These are phyloP conservation scores for Penicillium nordicum DNA, from an alignment of 2,329 filamentous ascomycete genomes.

Conservation along the genomic window DNA sequence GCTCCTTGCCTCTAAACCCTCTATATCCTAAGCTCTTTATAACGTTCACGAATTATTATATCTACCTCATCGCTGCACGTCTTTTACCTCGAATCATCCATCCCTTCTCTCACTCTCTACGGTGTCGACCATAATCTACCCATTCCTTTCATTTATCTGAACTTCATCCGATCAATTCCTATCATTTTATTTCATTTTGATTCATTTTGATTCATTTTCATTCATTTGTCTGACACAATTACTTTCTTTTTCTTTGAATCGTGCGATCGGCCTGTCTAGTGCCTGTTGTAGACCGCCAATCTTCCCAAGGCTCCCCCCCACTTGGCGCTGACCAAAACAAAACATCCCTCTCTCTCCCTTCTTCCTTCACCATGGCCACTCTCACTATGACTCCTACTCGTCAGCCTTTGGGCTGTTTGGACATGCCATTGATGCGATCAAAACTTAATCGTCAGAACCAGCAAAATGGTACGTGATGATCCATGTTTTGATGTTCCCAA, in stretches of 20 bases:
- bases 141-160: slow-evolving; percentile 6
- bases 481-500: not conserved
- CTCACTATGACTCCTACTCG: slow-evolving; percentile 37
- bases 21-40: not conserved
- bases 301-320: slow-evolving; percentile 21
- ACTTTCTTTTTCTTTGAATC: not conserved
- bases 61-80: slow-evolving; percentile 5
- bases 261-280: slow-evolving; percentile 4
- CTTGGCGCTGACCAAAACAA: slow-evolving; percentile 29
- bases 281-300: slow-evolving; percentile 21
- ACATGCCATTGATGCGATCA: slow-evolving; percentile 32
- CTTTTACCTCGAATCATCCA: not conserved
- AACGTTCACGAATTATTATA: slow-evolving; percentile 6
- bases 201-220: not conserved
- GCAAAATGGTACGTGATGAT: slow-evolving; percentile 28
- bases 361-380: slow-evolving; percentile 28
- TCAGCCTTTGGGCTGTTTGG: slow-evolving; percentile 36
- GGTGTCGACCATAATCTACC: not conserved
- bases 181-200: slow-evolving; percentile 1
- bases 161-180: not conserved
- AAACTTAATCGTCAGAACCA: slow-evolving; percentile 35
- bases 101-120: not conserved
- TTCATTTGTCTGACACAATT: not conserved
- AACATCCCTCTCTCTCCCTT: slow-evolving; percentile 4
- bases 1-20: slow-evolving; percentile 3